phyloP scores from a whole-genome alignment of 495 filamentous ascomycete genomes.

The Neurospora sp. region DNA sequence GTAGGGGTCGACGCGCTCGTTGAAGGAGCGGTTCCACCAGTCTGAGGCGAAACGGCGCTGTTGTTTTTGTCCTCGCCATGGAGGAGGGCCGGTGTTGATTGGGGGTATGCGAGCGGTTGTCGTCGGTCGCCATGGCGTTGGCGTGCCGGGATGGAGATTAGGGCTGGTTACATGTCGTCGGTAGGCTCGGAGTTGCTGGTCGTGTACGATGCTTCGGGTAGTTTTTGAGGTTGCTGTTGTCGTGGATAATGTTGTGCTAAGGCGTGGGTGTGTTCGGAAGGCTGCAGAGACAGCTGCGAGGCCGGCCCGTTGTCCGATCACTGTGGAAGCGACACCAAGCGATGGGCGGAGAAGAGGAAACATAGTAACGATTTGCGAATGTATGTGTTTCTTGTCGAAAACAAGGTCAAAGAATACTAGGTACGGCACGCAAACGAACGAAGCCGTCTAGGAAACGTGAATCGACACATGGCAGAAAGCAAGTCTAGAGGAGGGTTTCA shows the following conservation, averaged over 20 bases:
- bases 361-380: background rate
- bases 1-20: conserved; percentile 1
- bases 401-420: background rate
- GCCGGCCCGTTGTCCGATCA: background rate
- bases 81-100: background rate
- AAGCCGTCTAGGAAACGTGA: background rate
- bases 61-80: background rate
- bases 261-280: background rate
- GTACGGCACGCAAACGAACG: background rate
- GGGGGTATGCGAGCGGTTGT: background rate
- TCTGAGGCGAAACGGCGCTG: background rate
- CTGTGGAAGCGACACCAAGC: background rate
- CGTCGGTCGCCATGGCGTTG: background rate
- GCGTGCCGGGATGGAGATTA: background rate
- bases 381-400: background rate
- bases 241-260: background rate
- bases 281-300: background rate
- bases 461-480: background rate
- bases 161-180: background rate
- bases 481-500: background rate
- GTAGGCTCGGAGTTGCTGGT: background rate
- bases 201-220: background rate
- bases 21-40: background rate
- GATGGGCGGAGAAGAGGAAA: background rate
- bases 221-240: background rate